A percentile compares a stretch with the other conserved stretches of the same genome.
phyloP scores from a whole-genome alignment of 2,329 filamentous ascomycete genomes.

The Aureobasidium leucospermi region DNA sequence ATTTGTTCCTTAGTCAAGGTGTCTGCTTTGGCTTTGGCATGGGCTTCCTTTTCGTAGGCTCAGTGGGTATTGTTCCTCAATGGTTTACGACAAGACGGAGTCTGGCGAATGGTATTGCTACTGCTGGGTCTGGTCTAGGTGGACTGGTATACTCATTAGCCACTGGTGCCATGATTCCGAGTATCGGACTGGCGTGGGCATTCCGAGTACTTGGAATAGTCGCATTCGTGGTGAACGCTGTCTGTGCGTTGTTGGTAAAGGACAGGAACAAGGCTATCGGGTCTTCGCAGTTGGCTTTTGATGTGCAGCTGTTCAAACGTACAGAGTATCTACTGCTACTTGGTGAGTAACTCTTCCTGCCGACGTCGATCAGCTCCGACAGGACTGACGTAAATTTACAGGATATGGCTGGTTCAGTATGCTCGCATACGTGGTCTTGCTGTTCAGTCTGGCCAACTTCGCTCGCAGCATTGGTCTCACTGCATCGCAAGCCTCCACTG shows the following conservation, averaged over 20 bases:
- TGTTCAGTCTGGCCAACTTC: conserved; percentile 71
- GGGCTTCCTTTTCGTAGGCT: conserved; percentile 67
- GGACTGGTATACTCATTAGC: conserved; percentile 63
- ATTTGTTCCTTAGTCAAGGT: conserved; percentile 68
- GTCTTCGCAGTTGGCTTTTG: conserved; percentile 59
- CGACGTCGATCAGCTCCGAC: too few species aligned
- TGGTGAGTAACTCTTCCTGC: conserved; percentile 20
- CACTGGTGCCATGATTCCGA: conserved; percentile 60
- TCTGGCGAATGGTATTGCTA: conserved; percentile 60
- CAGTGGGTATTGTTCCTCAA: conserved; percentile 60
- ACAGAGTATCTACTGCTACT: conserved; percentile 58
- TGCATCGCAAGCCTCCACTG: conserved; percentile 59
- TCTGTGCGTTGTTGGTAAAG: conserved; percentile 55
- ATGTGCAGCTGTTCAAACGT: conserved; percentile 53
- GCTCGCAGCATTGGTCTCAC: conserved; percentile 60
- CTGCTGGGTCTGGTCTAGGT: conserved; percentile 67
- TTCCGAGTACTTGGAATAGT: conserved; percentile 60
- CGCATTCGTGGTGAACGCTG: conserved; percentile 55
- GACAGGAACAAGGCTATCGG: conserved; percentile 68
- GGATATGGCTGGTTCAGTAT: conserved; percentile 64
- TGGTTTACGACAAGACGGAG: conserved; percentile 65
- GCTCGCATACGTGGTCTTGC: conserved; percentile 66
- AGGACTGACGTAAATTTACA: too few species aligned
- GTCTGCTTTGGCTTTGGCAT: conserved; percentile 71
- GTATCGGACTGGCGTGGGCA: conserved; percentile 58